These are phyloP conservation scores for Microsporum audouinii DNA, from an alignment of 2,329 filamentous ascomycete species.

Conservation along the genomic window DNA sequence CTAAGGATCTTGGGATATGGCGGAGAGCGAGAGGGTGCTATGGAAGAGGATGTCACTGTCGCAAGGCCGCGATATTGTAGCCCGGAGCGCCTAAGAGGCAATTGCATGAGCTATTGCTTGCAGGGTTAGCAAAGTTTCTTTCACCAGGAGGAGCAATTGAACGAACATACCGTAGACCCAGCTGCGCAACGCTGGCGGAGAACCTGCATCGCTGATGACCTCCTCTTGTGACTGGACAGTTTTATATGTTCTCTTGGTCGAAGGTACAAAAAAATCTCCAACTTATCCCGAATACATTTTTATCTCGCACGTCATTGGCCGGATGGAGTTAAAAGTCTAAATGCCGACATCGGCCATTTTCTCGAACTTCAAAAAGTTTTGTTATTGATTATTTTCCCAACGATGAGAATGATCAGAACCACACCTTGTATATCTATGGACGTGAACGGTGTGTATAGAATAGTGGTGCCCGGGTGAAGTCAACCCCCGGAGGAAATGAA, in stretches of 20 bases:
- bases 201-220: slow-evolving; percentile 2
- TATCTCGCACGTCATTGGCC: slow-evolving; percentile 7
- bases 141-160: neutral
- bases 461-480: neutral
- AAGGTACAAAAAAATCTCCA: neutral
- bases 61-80: slow-evolving; percentile 11
- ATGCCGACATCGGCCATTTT: neutral
- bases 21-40: slow-evolving; percentile 45
- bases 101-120: slow-evolving; percentile 10
- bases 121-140: neutral
- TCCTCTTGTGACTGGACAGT: neutral
- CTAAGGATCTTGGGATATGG: slow-evolving; percentile 73
- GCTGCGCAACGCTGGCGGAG: neutral
- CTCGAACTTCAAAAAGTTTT: neutral
- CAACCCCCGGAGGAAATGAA: neutral
- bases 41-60: slow-evolving; percentile 9
- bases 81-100: slow-evolving; percentile 1
- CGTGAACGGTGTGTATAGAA: neutral
- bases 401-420: neutral
- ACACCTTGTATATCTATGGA: neutral
- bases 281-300: neutral
- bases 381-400: neutral
- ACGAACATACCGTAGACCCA: neutral
- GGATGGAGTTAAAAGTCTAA: neutral
- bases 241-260: neutral